These are phyloP conservation scores for Selaginella moellendorffii DNA, from an alignment of 75 land plant species.

Conservation along the genomic window DNA sequence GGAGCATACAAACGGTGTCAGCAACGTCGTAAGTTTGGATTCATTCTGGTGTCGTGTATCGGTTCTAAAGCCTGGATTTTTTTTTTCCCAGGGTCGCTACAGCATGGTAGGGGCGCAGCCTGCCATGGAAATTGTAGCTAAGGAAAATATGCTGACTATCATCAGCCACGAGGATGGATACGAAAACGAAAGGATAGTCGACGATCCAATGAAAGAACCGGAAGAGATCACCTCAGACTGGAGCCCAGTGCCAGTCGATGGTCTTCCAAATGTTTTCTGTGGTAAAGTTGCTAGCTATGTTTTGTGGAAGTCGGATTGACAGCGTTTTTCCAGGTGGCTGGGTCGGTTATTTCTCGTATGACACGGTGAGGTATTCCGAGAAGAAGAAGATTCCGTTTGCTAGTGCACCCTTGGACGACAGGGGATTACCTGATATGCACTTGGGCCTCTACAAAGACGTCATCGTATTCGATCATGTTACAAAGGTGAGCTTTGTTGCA, in stretches of 20 bases:
- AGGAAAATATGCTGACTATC: conserved; percentile 54
- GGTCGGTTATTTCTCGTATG: conserved; percentile 97
- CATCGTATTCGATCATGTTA: conserved; percentile 89
- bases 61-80: too few relatives aligned
- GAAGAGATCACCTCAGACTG: conserved; percentile 55
- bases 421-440: conserved; percentile 91
- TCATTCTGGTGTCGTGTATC: too few relatives aligned
- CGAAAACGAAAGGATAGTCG: conserved; percentile 37
- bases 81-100: background rate
- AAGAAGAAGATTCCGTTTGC: conserved; percentile 85
- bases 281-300: conserved; percentile 33
- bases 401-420: conserved; percentile 69
- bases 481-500: too few relatives aligned
- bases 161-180: conserved; percentile 58
- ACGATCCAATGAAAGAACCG: conserved; percentile 88
- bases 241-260: conserved; percentile 56
- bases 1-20: conserved; percentile 32
- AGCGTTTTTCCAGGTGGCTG: conserved; percentile 82
- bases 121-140: conserved; percentile 76
- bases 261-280: conserved; percentile 76
- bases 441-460: conserved; percentile 84
- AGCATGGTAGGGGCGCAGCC: conserved; percentile 39
- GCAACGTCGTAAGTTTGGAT: conserved; percentile 32
- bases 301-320: too few relatives aligned
- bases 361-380: conserved; percentile 90